Evolutionary conservation across 202 grass and related monocot species (phyloP).

Genomic region (Eragrostis tef): DNA sequence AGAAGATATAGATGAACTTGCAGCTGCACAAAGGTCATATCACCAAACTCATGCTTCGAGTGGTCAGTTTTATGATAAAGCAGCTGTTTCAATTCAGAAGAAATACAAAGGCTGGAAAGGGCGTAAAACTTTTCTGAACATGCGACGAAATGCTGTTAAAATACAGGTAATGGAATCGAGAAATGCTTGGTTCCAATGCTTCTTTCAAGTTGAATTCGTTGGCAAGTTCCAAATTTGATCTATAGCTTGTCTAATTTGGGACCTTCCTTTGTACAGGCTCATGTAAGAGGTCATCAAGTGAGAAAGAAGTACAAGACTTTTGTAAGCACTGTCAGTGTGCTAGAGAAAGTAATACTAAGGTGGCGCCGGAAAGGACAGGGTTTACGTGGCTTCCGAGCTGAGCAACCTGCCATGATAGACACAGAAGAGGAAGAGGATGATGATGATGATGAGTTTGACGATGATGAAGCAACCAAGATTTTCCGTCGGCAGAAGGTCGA

Average conservation of each 20-base stretch:
- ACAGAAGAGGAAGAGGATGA: constrained; percentile 52
- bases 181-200: constrained; percentile 27
- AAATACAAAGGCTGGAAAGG: constrained; percentile 95
- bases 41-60: constrained; percentile 48
- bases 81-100: constrained; percentile 95
- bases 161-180: constrained; percentile 54
- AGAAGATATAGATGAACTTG: constrained; percentile 85
- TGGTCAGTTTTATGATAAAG: constrained; percentile 78
- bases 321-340: constrained; percentile 77
- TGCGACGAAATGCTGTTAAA: constrained; percentile 72
- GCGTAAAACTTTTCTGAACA: constrained; percentile 72
- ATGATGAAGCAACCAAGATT: constrained; percentile 74
- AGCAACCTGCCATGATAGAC: constrained; percentile 52
- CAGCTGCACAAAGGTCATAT: constrained; percentile 69
- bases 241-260: constrained; percentile 24
- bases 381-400: constrained; percentile 77
- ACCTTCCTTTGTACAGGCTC: constrained; percentile 60
- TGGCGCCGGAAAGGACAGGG: constrained; percentile 91
- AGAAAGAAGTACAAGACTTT: constrained; percentile 87
- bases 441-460: constrained; percentile 57
- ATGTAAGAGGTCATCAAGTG: constrained; percentile 95
- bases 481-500: constrained; percentile 93
- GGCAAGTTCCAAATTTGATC: constrained; percentile 16
- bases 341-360: constrained; percentile 94
- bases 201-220: constrained; percentile 31